Evolutionary conservation across 176 grass and related monocot species (phyloP), one percentile per base, ranked within the genome.

Genomic region (Phoenix dactylifera): DNA sequence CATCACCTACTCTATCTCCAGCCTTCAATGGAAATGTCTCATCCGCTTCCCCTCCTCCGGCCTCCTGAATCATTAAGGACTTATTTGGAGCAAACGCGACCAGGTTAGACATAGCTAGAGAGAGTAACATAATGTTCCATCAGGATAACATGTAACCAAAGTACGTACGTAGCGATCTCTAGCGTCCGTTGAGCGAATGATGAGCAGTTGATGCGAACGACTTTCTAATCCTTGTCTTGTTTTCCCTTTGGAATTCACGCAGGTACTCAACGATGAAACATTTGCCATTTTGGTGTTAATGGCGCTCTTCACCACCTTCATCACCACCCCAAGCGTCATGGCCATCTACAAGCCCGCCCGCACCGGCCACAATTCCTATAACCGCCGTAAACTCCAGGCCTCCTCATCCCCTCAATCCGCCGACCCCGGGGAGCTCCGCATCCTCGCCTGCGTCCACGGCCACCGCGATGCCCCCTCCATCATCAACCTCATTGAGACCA

Each of bases 271-370:
- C 57, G 91, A 96, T 29, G 86, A 96, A 69, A 82, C 69, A 0
- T 96, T 96, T 6, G 83, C 91, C 18, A 87, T 96, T 70, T 60
- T 96, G 57, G 86, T 96, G 35, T 64, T 90, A 0, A 96, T 90
- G 91, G 86, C 91, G 24, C 80, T 96, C 35, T 77, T 90, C 20
- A 90, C 86, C 32, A 96, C 91, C 19, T 90, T 90, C 80, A 76
- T 96, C 71, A 90, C 87, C 18, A 95, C 91, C 22, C 91, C 91
- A 0, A 77, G 74, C 0, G 80, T 90, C 14, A 90, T 90, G 86
- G 83, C 80, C 49, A 77, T 90, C 72, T 90, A 95, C 80, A 95
- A 90, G 74, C 86, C 86, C 1, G 86, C 91, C 22, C 86, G 91
- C 1, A 16, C 29, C 3, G 39, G 49, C 4, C 64, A 53, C 4